Evolutionary conservation across 768 basidiomycete species (phyloP), one percentile per base, ranked within the genome.

Genomic region (Auricularia cornea): DNA sequence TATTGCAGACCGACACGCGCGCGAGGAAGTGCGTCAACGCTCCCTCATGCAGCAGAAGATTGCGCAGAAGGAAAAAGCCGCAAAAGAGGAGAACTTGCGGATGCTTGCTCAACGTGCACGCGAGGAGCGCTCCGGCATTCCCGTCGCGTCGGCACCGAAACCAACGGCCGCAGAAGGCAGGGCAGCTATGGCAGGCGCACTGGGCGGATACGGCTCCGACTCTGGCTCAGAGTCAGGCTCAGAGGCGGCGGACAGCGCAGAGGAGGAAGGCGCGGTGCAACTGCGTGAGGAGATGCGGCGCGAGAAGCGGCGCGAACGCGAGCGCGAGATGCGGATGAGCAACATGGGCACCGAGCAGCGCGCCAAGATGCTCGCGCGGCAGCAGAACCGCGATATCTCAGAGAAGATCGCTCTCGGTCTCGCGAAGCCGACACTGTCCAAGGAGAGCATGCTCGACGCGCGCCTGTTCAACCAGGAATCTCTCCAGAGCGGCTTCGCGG

Each of bases 341-440:
- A 97, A 98, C 71, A 99, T 99, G 97, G 97, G 97, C 29, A 84
- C 89, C 31, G 97, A 98, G 75, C 92, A 94, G 71, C 83, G 97
- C 18, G 94, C 97, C 41, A 98, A 97, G 79, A 87, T 92, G 83
- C 80, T 98, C 64, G 94, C 96, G 26, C 86, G 91, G 62, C 93
- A 98, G 68, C 94, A 97, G 77, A 96, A 98, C 73, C 92, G 97
- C 70, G 97, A 98, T 74, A 98, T 99, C 57, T 99, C 97, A 2
- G 97, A 99, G 77, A 98, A 99, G 81, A 88, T 99, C 60, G 97
- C 97, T 3, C 85, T 99, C 33, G 97, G 97, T 41, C 85, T 99
- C 59, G 97, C 97, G 33, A 99, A 98, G 74, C 97, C 97, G 5
- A 94, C 95, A 1, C 71, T 90, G 65, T 93, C 94, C 40, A 99